These are phyloP conservation scores for Talaromyces albobiverticillius DNA, from an alignment of 2,329 filamentous ascomycete genomes.

Conservation along the genomic window DNA sequence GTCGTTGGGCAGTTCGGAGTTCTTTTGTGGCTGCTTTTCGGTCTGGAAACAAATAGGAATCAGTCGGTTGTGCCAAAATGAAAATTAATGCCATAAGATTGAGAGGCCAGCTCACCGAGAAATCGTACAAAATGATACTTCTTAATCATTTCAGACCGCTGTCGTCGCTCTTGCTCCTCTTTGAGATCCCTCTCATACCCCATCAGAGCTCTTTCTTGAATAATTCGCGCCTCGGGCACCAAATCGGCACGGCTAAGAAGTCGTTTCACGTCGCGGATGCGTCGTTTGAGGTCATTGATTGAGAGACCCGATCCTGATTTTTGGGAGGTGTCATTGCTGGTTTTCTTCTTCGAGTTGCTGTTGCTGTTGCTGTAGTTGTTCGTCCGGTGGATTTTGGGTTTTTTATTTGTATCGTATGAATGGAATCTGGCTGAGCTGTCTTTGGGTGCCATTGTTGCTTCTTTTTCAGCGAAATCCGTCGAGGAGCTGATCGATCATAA, in stretches of 20 bases:
- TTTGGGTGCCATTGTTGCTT: constrained; percentile 6
- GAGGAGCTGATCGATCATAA: neutral
- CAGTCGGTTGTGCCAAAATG: too few relatives aligned
- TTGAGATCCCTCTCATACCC: constrained; percentile 56
- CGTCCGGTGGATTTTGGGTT: constrained; percentile 17
- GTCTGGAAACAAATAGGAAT: constrained; percentile 24
- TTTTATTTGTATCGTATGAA: constrained; percentile 18
- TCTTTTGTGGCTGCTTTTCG: constrained; percentile 42
- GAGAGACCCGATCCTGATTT: constrained; percentile 21
- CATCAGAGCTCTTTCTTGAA: constrained; percentile 59
- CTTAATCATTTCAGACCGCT: constrained; percentile 55
- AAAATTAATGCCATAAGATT: constrained; percentile 11
- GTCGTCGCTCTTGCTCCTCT: constrained; percentile 47
- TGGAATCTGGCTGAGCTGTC: constrained; percentile 11
- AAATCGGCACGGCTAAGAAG: constrained; percentile 50
- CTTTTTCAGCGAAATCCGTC: neutral
- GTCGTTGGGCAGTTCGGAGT: constrained; percentile 28
- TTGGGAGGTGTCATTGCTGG: constrained; percentile 12
- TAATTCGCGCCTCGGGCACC: constrained; percentile 54
- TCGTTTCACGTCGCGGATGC: constrained; percentile 56
- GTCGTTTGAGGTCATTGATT: constrained; percentile 52
- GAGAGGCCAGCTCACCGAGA: constrained; percentile 41
- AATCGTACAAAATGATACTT: constrained; percentile 67
- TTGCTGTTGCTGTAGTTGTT: constrained; percentile 7
- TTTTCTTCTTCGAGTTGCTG: constrained; percentile 16